phyloP scores from a whole-genome alignment of 352 stramenopile genomes.

The Phytophthora ramorum region DNA sequence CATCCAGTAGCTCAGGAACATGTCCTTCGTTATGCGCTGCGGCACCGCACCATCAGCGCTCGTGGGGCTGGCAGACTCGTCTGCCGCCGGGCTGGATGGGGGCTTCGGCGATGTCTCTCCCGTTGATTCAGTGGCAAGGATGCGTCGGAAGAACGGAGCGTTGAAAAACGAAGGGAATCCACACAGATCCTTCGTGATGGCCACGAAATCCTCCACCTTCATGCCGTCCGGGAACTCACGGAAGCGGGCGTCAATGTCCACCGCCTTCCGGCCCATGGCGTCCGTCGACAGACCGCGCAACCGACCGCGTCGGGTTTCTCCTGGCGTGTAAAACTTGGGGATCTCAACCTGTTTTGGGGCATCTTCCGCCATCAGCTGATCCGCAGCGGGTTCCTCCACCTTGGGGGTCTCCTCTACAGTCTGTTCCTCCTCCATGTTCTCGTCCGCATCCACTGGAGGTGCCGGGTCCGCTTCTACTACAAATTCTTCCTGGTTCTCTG shows the following conservation, averaged over 20 bases:
- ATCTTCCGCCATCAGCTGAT: slow-evolving; percentile 44
- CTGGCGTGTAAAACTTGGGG: slow-evolving; percentile 75
- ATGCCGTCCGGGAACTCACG: slow-evolving; percentile 82
- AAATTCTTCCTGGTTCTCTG: slow-evolving; percentile 22
- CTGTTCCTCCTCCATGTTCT: slow-evolving; percentile 36
- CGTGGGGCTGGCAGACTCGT: slow-evolving; percentile 29
- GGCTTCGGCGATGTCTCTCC: slow-evolving; percentile 36
- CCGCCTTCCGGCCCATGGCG: slow-evolving; percentile 64
- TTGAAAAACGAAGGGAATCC: slow-evolving; percentile 99
- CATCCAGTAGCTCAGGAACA: slow-evolving; percentile 95
- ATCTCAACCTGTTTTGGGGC: slow-evolving; percentile 46
- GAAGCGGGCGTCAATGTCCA: slow-evolving; percentile 83
- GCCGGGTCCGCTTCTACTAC: slow-evolving; percentile 1
- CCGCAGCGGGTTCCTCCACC: slow-evolving; percentile 12
- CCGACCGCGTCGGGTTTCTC: slow-evolving; percentile 64
- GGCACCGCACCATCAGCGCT: slow-evolving; percentile 29
- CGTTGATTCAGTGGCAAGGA: slow-evolving; percentile 51
- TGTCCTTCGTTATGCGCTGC: slow-evolving; percentile 81
- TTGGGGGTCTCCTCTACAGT: slow-evolving; percentile 6
- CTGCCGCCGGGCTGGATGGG: slow-evolving; percentile 18
- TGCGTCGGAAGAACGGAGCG: slow-evolving; percentile 94
- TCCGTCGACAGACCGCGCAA: slow-evolving; percentile 71
- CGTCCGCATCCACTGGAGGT: slow-evolving; percentile 21
- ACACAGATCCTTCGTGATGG: slow-evolving; percentile 98
- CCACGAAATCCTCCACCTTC: slow-evolving; percentile 91